phyloP scores from a whole-genome alignment of 768 basidiomycete species.

The Hortiboletus campestris region DNA sequence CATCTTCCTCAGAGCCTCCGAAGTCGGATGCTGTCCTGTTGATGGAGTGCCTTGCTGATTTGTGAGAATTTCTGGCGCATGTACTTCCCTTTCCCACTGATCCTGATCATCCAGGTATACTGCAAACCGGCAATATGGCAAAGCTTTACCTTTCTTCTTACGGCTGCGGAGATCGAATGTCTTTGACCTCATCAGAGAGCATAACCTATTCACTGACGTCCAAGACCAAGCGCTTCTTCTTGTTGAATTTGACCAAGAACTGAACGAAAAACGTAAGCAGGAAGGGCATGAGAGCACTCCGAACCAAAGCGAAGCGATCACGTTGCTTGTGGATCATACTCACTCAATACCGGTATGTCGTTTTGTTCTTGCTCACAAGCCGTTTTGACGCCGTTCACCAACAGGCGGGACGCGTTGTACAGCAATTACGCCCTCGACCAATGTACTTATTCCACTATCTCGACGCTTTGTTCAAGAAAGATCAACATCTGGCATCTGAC shows the following conservation, averaged over 20 bases:
- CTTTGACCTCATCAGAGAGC: conserved; percentile 89
- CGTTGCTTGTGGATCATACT: conserved; percentile 86
- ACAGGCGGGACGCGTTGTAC: conserved; percentile 84
- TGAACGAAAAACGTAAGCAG: conserved; percentile 57
- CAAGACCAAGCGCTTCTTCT: conserved; percentile 90
- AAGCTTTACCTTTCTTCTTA: conserved; percentile 89
- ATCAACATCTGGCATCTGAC: conserved; percentile 71
- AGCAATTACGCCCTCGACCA: conserved; percentile 73
- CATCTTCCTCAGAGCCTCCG: conserved; percentile 41
- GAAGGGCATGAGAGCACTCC: conserved; percentile 40
- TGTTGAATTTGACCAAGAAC: conserved; percentile 91
- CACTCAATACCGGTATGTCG: conserved; percentile 88
- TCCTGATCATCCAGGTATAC: conserved; percentile 56
- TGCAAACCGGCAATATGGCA: conserved; percentile 87
- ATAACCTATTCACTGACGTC: conserved; percentile 93
- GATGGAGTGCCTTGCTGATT: conserved; percentile 93
- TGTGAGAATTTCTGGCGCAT: conserved; percentile 46
- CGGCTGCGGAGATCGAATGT: conserved; percentile 85
- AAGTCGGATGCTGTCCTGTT: conserved; percentile 56
- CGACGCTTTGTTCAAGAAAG: conserved; percentile 85
- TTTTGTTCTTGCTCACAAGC: background rate
- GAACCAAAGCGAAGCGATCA: conserved; percentile 73
- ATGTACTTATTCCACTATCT: conserved; percentile 91
- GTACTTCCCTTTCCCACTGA: background rate
- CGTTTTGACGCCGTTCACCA: background rate